Evolutionary conservation across 768 basidiomycete species (phyloP).

Genomic region (Macrolepiota dolichaula): DNA sequence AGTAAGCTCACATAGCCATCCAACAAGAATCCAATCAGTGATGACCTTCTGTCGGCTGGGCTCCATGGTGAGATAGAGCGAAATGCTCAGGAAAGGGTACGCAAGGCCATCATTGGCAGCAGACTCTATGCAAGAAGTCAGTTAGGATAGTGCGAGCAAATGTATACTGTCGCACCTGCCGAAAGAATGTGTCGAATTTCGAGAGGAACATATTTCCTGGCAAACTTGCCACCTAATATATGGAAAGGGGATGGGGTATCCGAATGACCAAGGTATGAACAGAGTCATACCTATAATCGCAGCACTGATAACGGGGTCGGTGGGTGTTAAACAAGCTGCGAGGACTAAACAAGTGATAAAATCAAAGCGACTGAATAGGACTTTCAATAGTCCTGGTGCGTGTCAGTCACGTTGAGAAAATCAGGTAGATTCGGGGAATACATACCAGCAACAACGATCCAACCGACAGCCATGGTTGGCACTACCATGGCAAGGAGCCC

Average conservation of each 20-base stretch:
- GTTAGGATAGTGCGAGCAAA: background rate
- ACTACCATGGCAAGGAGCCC: constrained; percentile 69
- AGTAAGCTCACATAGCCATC: constrained; percentile 66
- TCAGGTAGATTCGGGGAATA: background rate
- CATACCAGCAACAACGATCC: constrained; percentile 73
- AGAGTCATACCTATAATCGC: constrained; percentile 62
- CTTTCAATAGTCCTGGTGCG: constrained; percentile 56
- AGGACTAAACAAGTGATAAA: constrained; percentile 80
- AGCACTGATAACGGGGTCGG: constrained; percentile 92
- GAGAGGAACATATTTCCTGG: constrained; percentile 62
- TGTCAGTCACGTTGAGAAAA: background rate
- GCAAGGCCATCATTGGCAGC: constrained; percentile 96
- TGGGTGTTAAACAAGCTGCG: constrained; percentile 88
- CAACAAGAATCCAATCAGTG: constrained; percentile 82
- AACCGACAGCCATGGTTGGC: constrained; percentile 82
- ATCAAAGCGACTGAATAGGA: constrained; percentile 66
- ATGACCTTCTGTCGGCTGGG: constrained; percentile 58
- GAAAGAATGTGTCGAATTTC: constrained; percentile 80
- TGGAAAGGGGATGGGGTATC: background rate
- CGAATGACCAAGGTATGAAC: background rate
- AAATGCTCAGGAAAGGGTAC: constrained; percentile 86
- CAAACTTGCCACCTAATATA: constrained; percentile 59
- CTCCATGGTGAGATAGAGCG: constrained; percentile 83
- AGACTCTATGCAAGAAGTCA: constrained; percentile 49
- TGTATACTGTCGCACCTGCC: constrained; percentile 29